Conservation (phyloP, 495 filamentous ascomycete species). For the Bombardia bombarda region DNA sequence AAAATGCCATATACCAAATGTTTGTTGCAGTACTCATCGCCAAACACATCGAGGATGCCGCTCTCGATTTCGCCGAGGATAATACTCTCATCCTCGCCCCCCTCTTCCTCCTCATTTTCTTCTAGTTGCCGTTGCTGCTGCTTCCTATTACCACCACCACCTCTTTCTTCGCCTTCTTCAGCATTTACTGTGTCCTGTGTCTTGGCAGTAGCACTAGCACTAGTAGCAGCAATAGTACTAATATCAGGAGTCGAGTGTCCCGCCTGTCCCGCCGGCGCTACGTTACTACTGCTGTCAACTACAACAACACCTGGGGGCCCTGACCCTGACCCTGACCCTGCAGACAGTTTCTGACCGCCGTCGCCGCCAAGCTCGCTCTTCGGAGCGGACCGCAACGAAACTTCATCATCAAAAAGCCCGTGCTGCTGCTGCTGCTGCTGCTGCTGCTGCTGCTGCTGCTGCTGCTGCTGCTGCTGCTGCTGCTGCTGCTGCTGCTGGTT, state of each 20-base stretch:
- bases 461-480: no score
- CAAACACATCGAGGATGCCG: slow-evolving; percentile 61
- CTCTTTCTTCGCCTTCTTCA: not conserved
- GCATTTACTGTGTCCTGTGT: not conserved
- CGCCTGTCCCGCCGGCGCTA: no score
- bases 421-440: no score
- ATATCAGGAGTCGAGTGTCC: no score
- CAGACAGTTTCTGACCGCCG: not conserved
- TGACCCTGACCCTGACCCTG: no score
- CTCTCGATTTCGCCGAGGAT: slow-evolving; percentile 41
- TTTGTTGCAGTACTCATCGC: slow-evolving; percentile 80
- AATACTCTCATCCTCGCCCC: slow-evolving; percentile 29
- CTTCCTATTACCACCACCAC: not conserved
- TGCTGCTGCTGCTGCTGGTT: no score
- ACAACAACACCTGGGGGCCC: no score
- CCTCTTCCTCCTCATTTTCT: slow-evolving; percentile 12
- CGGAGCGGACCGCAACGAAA: slow-evolving; percentile 9
- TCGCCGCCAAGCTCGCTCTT: not conserved
- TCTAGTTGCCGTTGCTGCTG: not conserved
- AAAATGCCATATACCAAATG: slow-evolving; percentile 73
- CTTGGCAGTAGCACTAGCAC: no score
- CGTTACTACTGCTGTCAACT: no score
- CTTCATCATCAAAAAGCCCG: no score
- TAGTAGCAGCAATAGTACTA: no score
- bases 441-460: no score